These are phyloP conservation scores for Venturia carpophila DNA, from an alignment of 2,329 filamentous ascomycete species.

Conservation along the genomic window DNA sequence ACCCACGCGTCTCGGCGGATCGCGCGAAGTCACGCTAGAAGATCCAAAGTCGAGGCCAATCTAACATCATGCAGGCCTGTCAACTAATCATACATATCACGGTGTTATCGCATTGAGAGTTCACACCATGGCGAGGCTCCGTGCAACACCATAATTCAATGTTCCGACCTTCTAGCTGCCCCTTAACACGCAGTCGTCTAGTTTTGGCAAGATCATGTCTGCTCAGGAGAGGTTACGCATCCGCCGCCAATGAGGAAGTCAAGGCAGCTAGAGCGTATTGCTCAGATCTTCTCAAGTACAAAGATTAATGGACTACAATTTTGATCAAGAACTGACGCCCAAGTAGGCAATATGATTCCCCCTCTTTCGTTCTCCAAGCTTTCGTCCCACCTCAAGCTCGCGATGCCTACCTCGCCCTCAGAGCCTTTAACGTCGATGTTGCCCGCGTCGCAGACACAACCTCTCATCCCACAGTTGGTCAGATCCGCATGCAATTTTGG, in stretches of 20 bases:
- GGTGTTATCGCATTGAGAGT: background rate
- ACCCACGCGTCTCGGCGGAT: slow-evolving; percentile 1
- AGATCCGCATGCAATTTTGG: slow-evolving; percentile 93
- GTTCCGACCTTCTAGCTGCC: background rate
- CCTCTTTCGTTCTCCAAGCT: slow-evolving; percentile 76
- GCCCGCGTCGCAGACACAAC: slow-evolving; percentile 84
- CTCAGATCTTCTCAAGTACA: slow-evolving; percentile 48
- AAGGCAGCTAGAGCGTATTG: slow-evolving; percentile 51
- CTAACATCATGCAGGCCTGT: background rate
- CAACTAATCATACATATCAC: background rate
- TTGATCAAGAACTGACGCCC: background rate
- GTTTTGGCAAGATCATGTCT: slow-evolving; percentile 14
- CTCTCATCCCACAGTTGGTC: slow-evolving; percentile 76
- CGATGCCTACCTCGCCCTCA: slow-evolving; percentile 82
- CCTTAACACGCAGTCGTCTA: slow-evolving; percentile 15
- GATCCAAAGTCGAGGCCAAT: background rate
- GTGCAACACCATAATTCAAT: slow-evolving; percentile 13
- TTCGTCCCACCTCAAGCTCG: slow-evolving; percentile 70
- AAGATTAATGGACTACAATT: background rate
- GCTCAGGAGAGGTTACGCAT: background rate
- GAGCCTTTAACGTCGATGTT: slow-evolving; percentile 87
- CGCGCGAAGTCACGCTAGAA: slow-evolving; percentile 6
- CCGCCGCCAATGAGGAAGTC: slow-evolving; percentile 30
- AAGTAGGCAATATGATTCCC: slow-evolving; percentile 73
- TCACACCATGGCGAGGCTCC: slow-evolving; percentile 9